Evolutionary conservation across 495 filamentous ascomycete genomes (phyloP).

Genomic region (Penicillium cinerascens): DNA sequence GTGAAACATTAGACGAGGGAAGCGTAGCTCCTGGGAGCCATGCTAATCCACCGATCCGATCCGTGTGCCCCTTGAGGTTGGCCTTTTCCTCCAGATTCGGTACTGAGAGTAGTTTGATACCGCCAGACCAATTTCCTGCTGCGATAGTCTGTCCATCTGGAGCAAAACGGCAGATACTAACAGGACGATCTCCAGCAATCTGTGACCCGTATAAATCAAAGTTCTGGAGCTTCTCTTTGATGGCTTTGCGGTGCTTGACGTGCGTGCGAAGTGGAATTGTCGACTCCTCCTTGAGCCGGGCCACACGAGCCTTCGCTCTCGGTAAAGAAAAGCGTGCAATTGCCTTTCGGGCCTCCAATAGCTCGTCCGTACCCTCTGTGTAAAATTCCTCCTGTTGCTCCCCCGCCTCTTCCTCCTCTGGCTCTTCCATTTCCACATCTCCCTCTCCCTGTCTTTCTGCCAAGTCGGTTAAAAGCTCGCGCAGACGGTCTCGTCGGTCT

Average conservation of each 20-base stretch:
- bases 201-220: conserved; percentile 93
- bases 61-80: conserved; percentile 75
- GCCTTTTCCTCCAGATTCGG: conserved; percentile 75
- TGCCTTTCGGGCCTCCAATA: conserved; percentile 71
- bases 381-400: conserved; percentile 96
- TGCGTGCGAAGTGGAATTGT: conserved; percentile 82
- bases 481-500: conserved; percentile 82
- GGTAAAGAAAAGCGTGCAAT: conserved; percentile 88
- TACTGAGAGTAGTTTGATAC: conserved; percentile 78
- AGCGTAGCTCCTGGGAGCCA: conserved; percentile 88
- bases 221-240: conserved; percentile 76
- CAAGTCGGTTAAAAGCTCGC: conserved; percentile 71
- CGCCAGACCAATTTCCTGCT: conserved; percentile 86
- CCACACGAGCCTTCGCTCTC: conserved; percentile 70
- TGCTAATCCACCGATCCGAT: conserved; percentile 81
- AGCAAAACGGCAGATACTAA: conserved; percentile 86
- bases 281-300: conserved; percentile 72
- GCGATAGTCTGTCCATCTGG: conserved; percentile 81
- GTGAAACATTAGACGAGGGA: conserved; percentile 61
- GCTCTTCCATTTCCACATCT: conserved; percentile 61
- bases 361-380: conserved; percentile 69
- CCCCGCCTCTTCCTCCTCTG: conserved; percentile 47
- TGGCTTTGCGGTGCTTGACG: conserved; percentile 80
- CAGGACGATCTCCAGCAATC: conserved; percentile 82
- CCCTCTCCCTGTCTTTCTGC: conserved; percentile 61